Percentiles rank a stretch among this genome's conserved stretches.
phyloP scores from a whole-genome alignment of 2,329 filamentous ascomycete species.

The Sclerotinia subarctica region DNA sequence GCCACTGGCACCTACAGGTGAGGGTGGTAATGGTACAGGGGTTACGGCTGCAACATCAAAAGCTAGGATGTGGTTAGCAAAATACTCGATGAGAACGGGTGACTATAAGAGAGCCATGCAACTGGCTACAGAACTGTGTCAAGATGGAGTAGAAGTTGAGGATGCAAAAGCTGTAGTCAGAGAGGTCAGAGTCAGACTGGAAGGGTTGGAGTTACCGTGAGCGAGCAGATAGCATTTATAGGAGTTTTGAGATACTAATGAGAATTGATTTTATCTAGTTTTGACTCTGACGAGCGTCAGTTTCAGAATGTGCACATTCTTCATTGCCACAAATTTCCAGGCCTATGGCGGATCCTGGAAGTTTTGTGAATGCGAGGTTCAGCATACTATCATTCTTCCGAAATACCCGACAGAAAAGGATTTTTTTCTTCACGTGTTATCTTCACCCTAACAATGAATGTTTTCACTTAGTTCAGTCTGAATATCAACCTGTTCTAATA shows the following conservation, averaged over 20 bases:
- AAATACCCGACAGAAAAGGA: not conserved
- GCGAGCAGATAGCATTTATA: not conserved
- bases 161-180: constrained; percentile 91
- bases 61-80: constrained; percentile 89
- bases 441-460: too few species aligned
- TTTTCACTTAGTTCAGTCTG: not conserved
- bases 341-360: not conserved
- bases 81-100: constrained; percentile 69
- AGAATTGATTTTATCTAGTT: constrained; percentile 2
- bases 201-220: constrained; percentile 26
- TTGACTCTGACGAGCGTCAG: constrained; percentile 11
- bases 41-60: constrained; percentile 90
- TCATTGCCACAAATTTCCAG: not conserved
- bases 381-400: too few species aligned
- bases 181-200: constrained; percentile 74
- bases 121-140: constrained; percentile 84
- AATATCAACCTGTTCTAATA: not conserved
- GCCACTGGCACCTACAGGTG: constrained; percentile 36
- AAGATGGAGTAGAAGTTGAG: constrained; percentile 94
- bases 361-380: too few species aligned
- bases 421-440: too few species aligned
- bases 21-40: constrained; percentile 59
- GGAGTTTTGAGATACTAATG: constrained; percentile 13
- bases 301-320: not conserved
- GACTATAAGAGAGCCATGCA: constrained; percentile 76